A percentile compares a stretch with the other conserved stretches of the same genome.
Conservation (phyloP, 441 rosid genomes). For the Flueggea neowawraea region DNA sequence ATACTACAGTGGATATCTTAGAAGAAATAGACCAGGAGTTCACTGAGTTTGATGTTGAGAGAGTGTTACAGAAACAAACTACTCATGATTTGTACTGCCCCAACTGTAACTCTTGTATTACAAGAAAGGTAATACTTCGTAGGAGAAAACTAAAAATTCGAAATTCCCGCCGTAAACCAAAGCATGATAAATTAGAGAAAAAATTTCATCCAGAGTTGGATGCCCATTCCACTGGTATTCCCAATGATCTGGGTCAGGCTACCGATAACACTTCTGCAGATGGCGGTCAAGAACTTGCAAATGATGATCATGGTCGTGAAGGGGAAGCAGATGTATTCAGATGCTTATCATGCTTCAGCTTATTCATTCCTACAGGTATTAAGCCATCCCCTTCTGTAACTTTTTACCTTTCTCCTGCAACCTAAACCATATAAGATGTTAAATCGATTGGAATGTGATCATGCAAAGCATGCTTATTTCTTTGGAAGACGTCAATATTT, state of each 20-base stretch:
- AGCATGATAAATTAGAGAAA: constrained; percentile 13
- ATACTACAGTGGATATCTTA: constrained; percentile 18
- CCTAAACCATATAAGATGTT: no score
- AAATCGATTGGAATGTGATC: no score
- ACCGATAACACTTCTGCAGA: constrained; percentile 8
- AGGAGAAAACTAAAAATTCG: constrained; percentile 40
- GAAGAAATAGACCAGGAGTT: constrained; percentile 47
- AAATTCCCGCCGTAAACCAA: constrained; percentile 19
- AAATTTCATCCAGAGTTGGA: constrained; percentile 2
- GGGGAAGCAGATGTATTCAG: constrained; percentile 41
- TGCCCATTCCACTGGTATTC: constrained; percentile 12
- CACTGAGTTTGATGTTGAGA: constrained; percentile 56
- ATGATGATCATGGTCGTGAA: constrained; percentile 9
- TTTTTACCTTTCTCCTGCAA: no score
- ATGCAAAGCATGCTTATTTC: no score
- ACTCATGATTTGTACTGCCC: constrained; percentile 91
- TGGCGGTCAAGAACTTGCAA: constrained; percentile 12
- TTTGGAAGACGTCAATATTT: no score
- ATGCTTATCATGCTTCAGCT: constrained; percentile 82
- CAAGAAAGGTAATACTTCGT: constrained; percentile 61
- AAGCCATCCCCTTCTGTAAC: not conserved
- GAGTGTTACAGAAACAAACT: constrained; percentile 59
- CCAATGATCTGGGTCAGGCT: constrained; percentile 10
- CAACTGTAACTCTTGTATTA: constrained; percentile 80
- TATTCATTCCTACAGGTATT: constrained; percentile 68